Evolutionary conservation across 495 filamentous ascomycete genomes (phyloP).

Genomic region (Xylaria scruposa): DNA sequence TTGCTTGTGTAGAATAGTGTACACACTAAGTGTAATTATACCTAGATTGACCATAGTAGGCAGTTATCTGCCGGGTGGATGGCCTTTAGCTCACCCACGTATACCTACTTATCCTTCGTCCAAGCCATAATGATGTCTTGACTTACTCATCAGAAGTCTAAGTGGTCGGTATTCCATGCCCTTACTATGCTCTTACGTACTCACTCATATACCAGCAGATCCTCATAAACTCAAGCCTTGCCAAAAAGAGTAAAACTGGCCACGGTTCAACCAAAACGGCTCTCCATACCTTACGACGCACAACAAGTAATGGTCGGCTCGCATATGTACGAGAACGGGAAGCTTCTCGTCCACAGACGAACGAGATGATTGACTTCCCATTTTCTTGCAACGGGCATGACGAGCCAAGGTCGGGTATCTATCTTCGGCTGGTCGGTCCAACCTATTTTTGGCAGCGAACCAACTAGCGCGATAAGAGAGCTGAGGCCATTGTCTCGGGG

Average conservation of each 20-base stretch:
- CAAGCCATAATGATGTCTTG: background rate
- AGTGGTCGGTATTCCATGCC: background rate
- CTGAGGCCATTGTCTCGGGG: background rate
- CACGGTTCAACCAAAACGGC: background rate
- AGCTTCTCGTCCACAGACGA: background rate
- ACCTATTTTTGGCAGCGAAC: background rate
- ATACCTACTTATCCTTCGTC: background rate
- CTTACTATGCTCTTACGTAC: slow-evolving; percentile 4
- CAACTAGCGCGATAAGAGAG: background rate
- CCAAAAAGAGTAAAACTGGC: background rate
- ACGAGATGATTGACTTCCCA: background rate
- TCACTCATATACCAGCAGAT: background rate
- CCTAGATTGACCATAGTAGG: background rate
- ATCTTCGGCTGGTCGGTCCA: background rate
- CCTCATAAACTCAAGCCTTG: background rate
- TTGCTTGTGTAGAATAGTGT: background rate
- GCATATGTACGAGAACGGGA: background rate
- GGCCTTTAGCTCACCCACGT: too few relatives aligned
- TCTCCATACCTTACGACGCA: too few relatives aligned
- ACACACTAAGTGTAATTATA: background rate
- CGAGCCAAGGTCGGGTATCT: background rate
- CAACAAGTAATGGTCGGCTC: background rate
- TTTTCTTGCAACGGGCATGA: background rate
- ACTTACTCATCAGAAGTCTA: slow-evolving; percentile 7
- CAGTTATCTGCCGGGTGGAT: background rate